A percentile compares a stretch with the other conserved stretches of the same genome.
Evolutionary conservation across 2,329 filamentous ascomycete species (phyloP).

Genomic region (Fusarium succisae): DNA sequence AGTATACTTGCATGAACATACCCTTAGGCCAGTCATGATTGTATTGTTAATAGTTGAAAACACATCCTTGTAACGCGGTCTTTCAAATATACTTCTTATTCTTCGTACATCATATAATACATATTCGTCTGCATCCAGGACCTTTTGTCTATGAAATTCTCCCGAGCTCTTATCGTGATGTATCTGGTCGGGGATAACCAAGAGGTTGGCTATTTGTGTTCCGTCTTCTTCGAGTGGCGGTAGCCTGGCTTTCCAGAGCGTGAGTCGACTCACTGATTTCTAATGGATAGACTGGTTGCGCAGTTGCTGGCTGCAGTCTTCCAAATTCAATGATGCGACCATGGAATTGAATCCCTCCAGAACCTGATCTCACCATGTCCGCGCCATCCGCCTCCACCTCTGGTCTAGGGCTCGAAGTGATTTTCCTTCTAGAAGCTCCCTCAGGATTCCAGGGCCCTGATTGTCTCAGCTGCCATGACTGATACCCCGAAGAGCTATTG

Average conservation of each 20-base stretch:
- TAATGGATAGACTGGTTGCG: slow-evolving; percentile 19
- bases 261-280: slow-evolving; percentile 20
- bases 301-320: slow-evolving; percentile 4
- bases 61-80: background rate
- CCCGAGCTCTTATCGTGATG: background rate
- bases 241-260: slow-evolving; percentile 6
- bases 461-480: slow-evolving; percentile 22
- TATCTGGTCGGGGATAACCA: background rate
- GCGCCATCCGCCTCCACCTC: slow-evolving; percentile 2
- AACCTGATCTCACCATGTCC: slow-evolving; percentile 40
- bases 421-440: slow-evolving; percentile 3
- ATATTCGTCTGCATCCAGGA: background rate
- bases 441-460: slow-evolving; percentile 29
- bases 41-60: background rate
- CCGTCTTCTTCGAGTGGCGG: background rate
- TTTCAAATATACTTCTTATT: background rate
- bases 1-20: background rate
- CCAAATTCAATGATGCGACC: slow-evolving; percentile 37
- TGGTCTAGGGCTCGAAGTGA: background rate
- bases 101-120: background rate
- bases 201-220: background rate
- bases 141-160: background rate
- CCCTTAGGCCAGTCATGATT: background rate
- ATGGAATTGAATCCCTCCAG: slow-evolving; percentile 38
- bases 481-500: slow-evolving; percentile 15